Conservation (phyloP, 2,329 filamentous ascomycete genomes). For the Cytospora chrysosperma region DNA sequence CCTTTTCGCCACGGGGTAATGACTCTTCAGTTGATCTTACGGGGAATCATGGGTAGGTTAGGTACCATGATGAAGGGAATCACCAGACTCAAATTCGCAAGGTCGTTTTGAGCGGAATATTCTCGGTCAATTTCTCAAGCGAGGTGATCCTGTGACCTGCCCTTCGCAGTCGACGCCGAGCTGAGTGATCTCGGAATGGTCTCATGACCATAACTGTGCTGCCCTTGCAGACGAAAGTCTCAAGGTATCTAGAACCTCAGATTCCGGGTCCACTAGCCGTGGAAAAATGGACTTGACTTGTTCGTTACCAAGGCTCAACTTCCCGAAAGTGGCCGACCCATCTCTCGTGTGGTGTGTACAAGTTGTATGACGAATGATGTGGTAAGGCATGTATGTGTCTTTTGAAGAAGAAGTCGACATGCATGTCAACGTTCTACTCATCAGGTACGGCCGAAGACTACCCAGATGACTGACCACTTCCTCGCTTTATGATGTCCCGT, state of each 20-base stretch:
- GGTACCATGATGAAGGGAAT: too few relatives aligned
- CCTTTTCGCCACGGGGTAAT: too few relatives aligned
- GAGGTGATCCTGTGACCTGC: background rate
- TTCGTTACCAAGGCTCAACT: background rate
- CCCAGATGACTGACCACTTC: background rate
- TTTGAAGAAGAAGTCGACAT: background rate
- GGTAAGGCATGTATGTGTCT: background rate
- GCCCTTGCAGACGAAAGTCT: background rate
- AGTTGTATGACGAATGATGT: background rate
- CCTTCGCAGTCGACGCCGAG: background rate
- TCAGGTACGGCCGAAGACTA: background rate
- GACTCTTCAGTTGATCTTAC: too few relatives aligned
- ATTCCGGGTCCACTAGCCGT: background rate
- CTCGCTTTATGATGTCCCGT: too few relatives aligned
- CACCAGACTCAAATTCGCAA: too few relatives aligned
- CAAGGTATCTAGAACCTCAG: conserved; percentile 17
- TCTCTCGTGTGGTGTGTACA: background rate
- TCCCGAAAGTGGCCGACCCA: background rate
- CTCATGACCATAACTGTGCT: conserved; percentile 12
- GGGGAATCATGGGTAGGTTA: too few relatives aligned
- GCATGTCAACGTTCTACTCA: background rate
- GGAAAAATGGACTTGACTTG: conserved; percentile 3
- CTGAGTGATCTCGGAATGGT: background rate
- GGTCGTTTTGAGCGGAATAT: too few relatives aligned
- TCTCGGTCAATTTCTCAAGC: background rate